Percentiles rank a stretch among this genome's conserved stretches.
phyloP scores from a whole-genome alignment of 2,329 filamentous ascomycete species.

The Colletotrichum destructivum region DNA sequence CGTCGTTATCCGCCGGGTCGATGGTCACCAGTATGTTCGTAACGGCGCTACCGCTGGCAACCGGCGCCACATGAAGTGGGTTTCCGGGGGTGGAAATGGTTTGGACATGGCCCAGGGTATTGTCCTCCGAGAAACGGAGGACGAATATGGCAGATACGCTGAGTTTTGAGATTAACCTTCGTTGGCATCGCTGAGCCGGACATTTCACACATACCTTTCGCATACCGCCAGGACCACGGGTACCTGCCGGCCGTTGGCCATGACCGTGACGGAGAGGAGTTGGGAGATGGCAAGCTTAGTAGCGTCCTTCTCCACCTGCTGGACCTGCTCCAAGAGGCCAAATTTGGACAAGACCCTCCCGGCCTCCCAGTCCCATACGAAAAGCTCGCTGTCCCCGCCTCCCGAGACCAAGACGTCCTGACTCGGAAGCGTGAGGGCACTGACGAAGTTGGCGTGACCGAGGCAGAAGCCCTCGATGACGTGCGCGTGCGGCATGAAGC shows the following conservation, averaged over 20 bases:
- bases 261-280: conserved; percentile 52
- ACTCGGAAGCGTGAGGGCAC: conserved; percentile 77
- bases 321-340: conserved; percentile 62
- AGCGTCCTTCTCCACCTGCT: conserved; percentile 49
- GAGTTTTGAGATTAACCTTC: conserved; percentile 43
- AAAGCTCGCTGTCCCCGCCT: conserved; percentile 85
- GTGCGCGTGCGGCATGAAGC: conserved; percentile 85
- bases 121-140: conserved; percentile 68
- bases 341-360: conserved; percentile 68
- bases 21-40: conserved; percentile 57
- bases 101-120: conserved; percentile 63
- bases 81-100: conserved; percentile 74
- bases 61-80: conserved; percentile 68
- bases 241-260: conserved; percentile 34
- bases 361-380: conserved; percentile 85
- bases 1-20: conserved; percentile 52
- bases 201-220: conserved; percentile 59
- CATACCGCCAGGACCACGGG: conserved; percentile 56
- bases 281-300: conserved; percentile 65
- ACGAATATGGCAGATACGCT: conserved; percentile 76
- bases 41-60: conserved; percentile 44
- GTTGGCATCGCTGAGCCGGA: background rate
- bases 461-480: conserved; percentile 92
- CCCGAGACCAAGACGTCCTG: conserved; percentile 83
- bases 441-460: conserved; percentile 89